Base-by-base conservation (phyloP, 352 stramenopile genomes). In the Phytophthora crassamura region DNA sequence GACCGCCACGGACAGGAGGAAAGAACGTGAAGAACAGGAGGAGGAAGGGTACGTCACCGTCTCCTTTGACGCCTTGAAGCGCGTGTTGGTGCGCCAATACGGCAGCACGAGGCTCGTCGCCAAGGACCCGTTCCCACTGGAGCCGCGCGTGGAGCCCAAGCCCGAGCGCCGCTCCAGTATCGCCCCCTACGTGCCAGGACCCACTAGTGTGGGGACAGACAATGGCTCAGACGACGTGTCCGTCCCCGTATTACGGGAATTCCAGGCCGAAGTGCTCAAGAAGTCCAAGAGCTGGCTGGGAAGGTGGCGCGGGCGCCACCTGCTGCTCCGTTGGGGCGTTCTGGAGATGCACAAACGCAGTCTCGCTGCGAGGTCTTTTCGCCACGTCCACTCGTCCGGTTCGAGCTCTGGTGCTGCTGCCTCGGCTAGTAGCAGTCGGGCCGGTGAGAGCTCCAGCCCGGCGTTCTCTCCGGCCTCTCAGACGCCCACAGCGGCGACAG, bases 201-300 rank as follows among this genome's bases (percentile, higher is more conserved):
- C 59, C 16, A 69, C 48, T 15, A 68, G 42, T 39, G 53, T 25
- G 3, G 22, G 14, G 7, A 54, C 40, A 32, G 50, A 72, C 30
- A 61, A 15, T 41, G 8, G n/a, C 11, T 35, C 25, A 10, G 54
- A 69, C 15, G 63, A 69, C 1, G 43, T 40, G 5, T 38, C 47
- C 7, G 18, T 67, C 1, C 58, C 72, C 0, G 43, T 89, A 22
- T 57, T 86, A 39, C 45, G 50, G 5, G 78, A 87, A 16, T 89
- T 86, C 42, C 60, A 74, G 11, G 49, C 66, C 0, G 75, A 92
- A 15, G 78, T 92, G 25, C 36, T 82, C 28, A 89, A 90, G 63
- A 90, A 89, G 32, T 88, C 75, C 33, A 76, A 85, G 18, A 84
- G 78, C 54, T 92, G 83, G 83, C 67, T 90, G 25, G 80, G 77